Base-by-base conservation (phyloP, 495 filamentous ascomycete genomes). In the Cudoniella acicularis region DNA sequence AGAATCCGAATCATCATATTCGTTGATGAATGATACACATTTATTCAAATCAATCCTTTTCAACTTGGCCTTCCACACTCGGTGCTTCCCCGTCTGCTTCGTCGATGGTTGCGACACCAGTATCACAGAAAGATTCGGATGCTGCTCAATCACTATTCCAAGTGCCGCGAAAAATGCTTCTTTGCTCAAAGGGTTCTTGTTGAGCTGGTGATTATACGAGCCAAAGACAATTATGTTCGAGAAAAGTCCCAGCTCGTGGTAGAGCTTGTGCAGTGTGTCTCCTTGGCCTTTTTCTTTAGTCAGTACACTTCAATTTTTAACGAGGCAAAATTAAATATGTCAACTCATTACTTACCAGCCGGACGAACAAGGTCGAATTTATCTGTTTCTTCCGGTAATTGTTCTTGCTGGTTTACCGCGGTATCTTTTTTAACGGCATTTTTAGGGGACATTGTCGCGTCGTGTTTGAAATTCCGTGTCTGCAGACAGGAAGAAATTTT, bases 191-290 rank as follows among this genome's bases (percentile, higher is more conserved):
- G 13, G 16, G 30, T 13, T 4, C 22, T n/a, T 25, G 10, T 9
- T 20, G 17, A 30, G 13, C 11, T n/a, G n/a, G 17, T 57, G 18
- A 8, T 1, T 2, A 24, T 62, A 62, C 16, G 27, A 9, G 11
- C 54, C 60, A 11, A 40, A 13, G 0, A 62, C 54, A 1, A 58
- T 6, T 16, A 62, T 21, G 23, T 62, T 62, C 6, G 55, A 62
- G 22, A 53, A 49, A 27, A 62, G 22, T 4, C 55, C 55, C 1
- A 62, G 55, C 47, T 62, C 54, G 36, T 57, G 49, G 41, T n/a
- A 62, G 17, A 57, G 54, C n/a, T n/a, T n/a, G n/a, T n/a, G n/a
- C n/a, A n/a, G n/a, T n/a, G n/a, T n/a, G n/a, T n/a, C n/a, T n/a
- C n/a, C n/a, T n/a, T n/a, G n/a, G n/a, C n/a, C n/a, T n/a, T n/a